Evolutionary conservation across 176 grass and related monocot genomes (phyloP).

Genomic region (Ensete glaucum): DNA sequence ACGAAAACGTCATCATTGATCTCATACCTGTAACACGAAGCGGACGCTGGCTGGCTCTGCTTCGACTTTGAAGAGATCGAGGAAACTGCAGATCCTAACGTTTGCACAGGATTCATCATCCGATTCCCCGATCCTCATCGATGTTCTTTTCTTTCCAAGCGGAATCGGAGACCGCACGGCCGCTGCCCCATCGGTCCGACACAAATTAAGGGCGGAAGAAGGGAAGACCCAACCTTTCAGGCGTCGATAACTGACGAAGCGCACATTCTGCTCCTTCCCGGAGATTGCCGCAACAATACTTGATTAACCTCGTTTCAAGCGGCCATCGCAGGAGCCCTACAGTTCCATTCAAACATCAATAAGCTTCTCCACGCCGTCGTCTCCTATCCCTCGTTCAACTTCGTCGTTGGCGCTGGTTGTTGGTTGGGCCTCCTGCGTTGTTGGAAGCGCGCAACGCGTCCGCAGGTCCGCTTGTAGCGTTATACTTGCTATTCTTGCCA

Average conservation of each 20-base stretch:
- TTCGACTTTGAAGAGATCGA: background rate
- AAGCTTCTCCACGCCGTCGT: background rate
- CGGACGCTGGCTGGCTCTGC: background rate
- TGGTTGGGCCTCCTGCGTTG: background rate
- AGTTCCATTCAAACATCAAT: background rate
- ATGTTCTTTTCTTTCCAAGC: too few relatives aligned
- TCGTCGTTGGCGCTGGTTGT: background rate
- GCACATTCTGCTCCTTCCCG: background rate
- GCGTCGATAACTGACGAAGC: background rate
- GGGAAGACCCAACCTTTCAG: background rate
- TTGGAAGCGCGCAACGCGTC: background rate
- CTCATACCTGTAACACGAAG: background rate
- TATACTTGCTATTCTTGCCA: background rate
- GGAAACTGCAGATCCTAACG: background rate
- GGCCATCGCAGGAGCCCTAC: background rate
- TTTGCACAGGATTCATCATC: conserved; percentile 2
- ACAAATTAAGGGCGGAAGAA: background rate
- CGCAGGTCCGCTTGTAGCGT: background rate
- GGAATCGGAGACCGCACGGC: background rate
- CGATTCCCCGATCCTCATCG: conserved; percentile 3
- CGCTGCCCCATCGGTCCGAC: background rate
- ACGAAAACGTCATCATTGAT: background rate
- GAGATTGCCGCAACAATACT: background rate
- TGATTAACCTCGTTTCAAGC: background rate
- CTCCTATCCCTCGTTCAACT: too few relatives aligned